Conservation (phyloP, 2,329 filamentous ascomycete genomes). For the Fusarium concolor region DNA sequence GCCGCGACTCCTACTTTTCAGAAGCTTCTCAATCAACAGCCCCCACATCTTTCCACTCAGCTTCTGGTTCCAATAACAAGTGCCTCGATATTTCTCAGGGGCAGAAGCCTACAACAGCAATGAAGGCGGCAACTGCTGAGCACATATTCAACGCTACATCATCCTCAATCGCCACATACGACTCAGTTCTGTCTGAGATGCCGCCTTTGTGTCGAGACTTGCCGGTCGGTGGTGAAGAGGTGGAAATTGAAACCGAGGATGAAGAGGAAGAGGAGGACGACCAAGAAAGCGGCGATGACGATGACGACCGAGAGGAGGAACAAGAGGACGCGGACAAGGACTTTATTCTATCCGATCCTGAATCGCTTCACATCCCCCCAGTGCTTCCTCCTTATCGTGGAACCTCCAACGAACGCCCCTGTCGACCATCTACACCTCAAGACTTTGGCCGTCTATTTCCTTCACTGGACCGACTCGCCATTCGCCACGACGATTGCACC, state of each 20-base stretch:
- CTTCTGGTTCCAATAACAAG: conserved; percentile 43
- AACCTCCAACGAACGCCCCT: conserved; percentile 69
- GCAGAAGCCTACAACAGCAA: conserved; percentile 23
- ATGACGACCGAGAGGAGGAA: conserved; percentile 49
- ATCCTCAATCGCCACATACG: conserved; percentile 81
- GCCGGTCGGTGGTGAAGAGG: conserved; percentile 38
- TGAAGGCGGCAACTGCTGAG: conserved; percentile 26
- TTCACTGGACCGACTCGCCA: conserved; percentile 80
- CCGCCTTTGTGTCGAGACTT: conserved; percentile 42
- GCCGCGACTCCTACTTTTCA: conserved; percentile 47
- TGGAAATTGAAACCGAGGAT: conserved; percentile 40
- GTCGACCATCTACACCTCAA: conserved; percentile 80
- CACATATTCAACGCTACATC: conserved; percentile 42
- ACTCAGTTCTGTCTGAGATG: conserved; percentile 69
- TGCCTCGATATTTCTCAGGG: conserved; percentile 17
- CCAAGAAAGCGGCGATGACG: conserved; percentile 37
- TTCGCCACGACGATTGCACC: conserved; percentile 91
- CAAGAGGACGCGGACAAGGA: conserved; percentile 44
- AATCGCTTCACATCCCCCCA: conserved; percentile 57
- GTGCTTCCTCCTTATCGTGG: conserved; percentile 68
- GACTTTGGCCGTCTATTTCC: conserved; percentile 90
- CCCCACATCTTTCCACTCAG: conserved; percentile 45
- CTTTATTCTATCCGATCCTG: conserved; percentile 45
- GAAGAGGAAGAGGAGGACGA: conserved; percentile 38
- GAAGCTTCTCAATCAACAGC: conserved; percentile 46